Conservation (phyloP, 2,329 filamentous ascomycete species). For the Apiospora kogelbergensis region DNA sequence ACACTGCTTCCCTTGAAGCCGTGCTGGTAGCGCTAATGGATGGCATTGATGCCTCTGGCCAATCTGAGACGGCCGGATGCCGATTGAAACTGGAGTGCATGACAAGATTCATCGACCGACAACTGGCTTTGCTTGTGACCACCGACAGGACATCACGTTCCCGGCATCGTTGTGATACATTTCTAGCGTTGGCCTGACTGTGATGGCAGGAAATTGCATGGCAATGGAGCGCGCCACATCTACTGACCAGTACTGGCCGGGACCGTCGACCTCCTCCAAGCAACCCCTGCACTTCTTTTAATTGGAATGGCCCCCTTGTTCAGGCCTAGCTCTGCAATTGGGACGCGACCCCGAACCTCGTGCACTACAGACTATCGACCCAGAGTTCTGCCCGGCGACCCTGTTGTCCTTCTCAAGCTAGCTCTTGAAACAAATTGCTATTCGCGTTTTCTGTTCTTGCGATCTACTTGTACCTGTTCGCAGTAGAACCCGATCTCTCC, state of each 20-base stretch:
- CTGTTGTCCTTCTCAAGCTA: conserved; percentile 1
- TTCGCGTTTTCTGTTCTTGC: conserved; percentile 1
- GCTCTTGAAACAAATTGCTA: conserved; percentile 1
- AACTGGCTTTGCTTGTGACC: background rate
- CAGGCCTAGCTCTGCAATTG: background rate
- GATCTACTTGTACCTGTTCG: background rate
- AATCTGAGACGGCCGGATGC: background rate
- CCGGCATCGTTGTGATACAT: background rate
- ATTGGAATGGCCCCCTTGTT: background rate
- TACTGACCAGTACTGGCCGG: background rate
- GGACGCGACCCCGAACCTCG: background rate
- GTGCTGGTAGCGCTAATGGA: background rate
- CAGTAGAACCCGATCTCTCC: background rate
- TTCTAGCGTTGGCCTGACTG: background rate
- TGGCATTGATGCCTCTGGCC: background rate
- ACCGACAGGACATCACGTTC: background rate
- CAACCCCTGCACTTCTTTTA: background rate
- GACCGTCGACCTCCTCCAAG: background rate
- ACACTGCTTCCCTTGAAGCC: too few species aligned
- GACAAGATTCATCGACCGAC: background rate
- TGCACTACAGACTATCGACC: background rate
- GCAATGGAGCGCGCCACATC: background rate
- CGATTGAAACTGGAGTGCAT: background rate
- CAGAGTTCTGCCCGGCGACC: too few species aligned
- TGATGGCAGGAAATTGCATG: background rate